A percentile compares a stretch with the other conserved stretches of the same genome.
phyloP scores from a whole-genome alignment of 2,329 filamentous ascomycete species.

The Xylaria sp. region DNA sequence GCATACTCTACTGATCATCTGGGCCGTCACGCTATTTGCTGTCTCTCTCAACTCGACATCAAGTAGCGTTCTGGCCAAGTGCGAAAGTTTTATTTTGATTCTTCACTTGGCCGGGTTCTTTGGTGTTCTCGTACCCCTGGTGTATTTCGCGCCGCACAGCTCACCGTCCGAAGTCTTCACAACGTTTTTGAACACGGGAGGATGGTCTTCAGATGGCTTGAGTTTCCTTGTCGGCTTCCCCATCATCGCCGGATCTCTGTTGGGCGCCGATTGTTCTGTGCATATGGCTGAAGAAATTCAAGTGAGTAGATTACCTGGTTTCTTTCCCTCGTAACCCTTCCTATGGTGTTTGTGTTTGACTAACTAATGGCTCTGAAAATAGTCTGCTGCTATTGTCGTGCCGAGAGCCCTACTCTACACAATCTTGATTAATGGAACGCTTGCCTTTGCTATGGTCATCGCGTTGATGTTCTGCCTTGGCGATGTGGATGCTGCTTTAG shows the following conservation, averaged over 20 bases:
- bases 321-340: neutral
- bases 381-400: constrained; percentile 55
- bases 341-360: neutral
- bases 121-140: constrained; percentile 48
- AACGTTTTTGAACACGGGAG: constrained; percentile 60
- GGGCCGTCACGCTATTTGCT: constrained; percentile 19
- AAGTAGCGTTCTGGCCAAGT: constrained; percentile 42
- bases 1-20: constrained; percentile 17
- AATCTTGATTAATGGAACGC: constrained; percentile 42
- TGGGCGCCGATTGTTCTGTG: constrained; percentile 54
- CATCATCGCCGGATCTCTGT: constrained; percentile 44
- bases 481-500: constrained; percentile 38
- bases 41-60: constrained; percentile 17
- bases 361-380: neutral
- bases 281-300: constrained; percentile 58
- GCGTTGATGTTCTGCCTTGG: constrained; percentile 43
- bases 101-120: constrained; percentile 53
- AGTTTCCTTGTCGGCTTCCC: constrained; percentile 41
- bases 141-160: constrained; percentile 50
- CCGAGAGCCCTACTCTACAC: constrained; percentile 41
- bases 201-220: constrained; percentile 58
- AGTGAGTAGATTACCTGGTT: neutral
- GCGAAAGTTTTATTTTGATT: constrained; percentile 55
- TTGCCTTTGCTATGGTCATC: constrained; percentile 43
- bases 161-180: constrained; percentile 57